Base-by-base conservation (phyloP, 225 moss, liverwort and hornwort species). In the Climacium dendroides region DNA sequence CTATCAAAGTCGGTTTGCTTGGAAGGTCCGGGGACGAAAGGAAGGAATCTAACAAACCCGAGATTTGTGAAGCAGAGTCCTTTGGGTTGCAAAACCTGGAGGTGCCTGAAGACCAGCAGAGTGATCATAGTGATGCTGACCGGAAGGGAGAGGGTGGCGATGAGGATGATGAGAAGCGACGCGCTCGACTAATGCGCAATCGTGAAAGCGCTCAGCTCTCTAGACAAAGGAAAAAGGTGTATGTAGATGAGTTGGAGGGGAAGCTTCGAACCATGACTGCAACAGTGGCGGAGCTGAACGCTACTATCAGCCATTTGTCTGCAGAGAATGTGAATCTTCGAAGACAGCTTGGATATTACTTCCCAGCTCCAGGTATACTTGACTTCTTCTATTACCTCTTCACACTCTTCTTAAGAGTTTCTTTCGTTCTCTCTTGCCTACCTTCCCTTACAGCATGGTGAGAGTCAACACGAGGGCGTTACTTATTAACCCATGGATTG, bases 251-350 rank as follows among this genome's bases (percentile, higher is more conserved):
- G 61, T 87, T 96, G 58, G 96, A 96, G 81, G 85, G 91, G 62
- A 94, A 91, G 83, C 87, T 96, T 83, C 89, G 88, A 71, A 95
- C 91, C 52, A 96, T 95, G 94, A 89, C 90, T 77, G 89, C 95
- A 32, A 96, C 90, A 43, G 85, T 95, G 23, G 92, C 90, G 29
- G 93, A 96, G 88, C 90, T 96, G 45, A 95, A 95, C 45, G 85
- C 91, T 41, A 96, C 95, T 63, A 91, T 96, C 77, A 92, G 79
- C 69, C 93, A 95, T 85, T 88, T 96, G 76, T 94, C 92, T 81
- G 89, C 89, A 50, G 92, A 96, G 85, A 96, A 95, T 88, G 91
- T 95, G 59, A 96, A 91, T 85, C 91, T 96, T 54, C 92, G 90
- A 84, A 90, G 91, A 79, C 93, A 95, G 82, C 81, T 96, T 82